Percentiles rank a stretch among this genome's conserved stretches.
Evolutionary conservation across 2,329 filamentous ascomycete species (phyloP).

Genomic region (Fusarium equiseti): DNA sequence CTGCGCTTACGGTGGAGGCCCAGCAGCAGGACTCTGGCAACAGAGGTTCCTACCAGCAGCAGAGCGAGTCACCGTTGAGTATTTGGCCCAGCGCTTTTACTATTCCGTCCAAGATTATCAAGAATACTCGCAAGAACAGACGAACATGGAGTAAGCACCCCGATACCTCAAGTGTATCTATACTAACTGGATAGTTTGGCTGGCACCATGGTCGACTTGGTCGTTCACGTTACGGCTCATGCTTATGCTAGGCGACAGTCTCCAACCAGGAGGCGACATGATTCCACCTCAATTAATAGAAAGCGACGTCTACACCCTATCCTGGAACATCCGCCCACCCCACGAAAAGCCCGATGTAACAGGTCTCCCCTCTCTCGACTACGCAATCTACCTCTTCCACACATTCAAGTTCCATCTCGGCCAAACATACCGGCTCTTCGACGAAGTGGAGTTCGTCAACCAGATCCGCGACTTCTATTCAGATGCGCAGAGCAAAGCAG

Average conservation of each 20-base stretch:
- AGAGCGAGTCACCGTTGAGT: conserved; percentile 29
- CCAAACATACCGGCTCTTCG: conserved; percentile 53
- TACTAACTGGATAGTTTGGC: conserved; percentile 41
- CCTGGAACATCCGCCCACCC: conserved; percentile 34
- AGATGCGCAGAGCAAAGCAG: conserved; percentile 35
- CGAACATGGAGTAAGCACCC: conserved; percentile 53
- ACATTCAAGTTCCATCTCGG: conserved; percentile 56
- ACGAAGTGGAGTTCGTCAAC: conserved; percentile 49
- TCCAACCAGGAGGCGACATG: conserved; percentile 41
- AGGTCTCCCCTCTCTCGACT: conserved; percentile 52
- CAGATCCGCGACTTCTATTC: conserved; percentile 46
- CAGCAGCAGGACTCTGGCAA: conserved; percentile 8
- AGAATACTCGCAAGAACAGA: conserved; percentile 48
- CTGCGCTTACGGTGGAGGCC: conserved; percentile 32
- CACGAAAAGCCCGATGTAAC: conserved; percentile 49
- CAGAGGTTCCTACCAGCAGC: conserved; percentile 9
- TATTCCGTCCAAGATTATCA: conserved; percentile 47
- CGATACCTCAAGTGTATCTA: fast-evolving
- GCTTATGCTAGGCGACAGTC: conserved; percentile 49
- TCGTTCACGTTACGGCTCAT: conserved; percentile 52
- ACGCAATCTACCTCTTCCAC: conserved; percentile 51
- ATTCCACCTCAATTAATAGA: conserved; percentile 44
- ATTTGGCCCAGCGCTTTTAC: conserved; percentile 51
- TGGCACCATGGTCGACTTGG: conserved; percentile 52
- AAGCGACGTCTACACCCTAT: conserved; percentile 48